These are phyloP conservation scores for Pythium rishiriense DNA, from an alignment of 352 stramenopile species.

Conservation along the genomic window DNA sequence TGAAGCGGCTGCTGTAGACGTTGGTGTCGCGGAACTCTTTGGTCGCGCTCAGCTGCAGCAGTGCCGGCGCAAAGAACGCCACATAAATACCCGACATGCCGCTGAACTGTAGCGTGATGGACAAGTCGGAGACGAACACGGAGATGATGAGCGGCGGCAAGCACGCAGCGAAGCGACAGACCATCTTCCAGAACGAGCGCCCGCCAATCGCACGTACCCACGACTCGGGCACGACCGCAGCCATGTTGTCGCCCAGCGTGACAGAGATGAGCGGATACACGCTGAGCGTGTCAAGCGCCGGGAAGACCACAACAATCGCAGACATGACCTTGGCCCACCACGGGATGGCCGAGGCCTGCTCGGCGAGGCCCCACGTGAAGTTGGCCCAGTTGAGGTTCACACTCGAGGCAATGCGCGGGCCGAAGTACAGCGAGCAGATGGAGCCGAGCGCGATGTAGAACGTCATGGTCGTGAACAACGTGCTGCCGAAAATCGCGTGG, in stretches of 20 bases:
- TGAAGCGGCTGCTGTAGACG: constrained; percentile 73
- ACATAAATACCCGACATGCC: constrained; percentile 79
- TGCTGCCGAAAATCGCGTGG: constrained; percentile 67
- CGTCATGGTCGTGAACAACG: constrained; percentile 77
- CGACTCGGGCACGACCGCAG: constrained; percentile 47
- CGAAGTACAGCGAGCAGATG: constrained; percentile 85
- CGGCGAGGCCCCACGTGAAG: constrained; percentile 82
- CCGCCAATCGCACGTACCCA: constrained; percentile 39
- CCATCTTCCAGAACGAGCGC: constrained; percentile 59
- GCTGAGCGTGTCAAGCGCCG: constrained; percentile 87
- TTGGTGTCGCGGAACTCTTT: constrained; percentile 49
- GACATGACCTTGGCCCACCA: constrained; percentile 66
- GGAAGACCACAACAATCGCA: constrained; percentile 88
- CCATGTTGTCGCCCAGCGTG: constrained; percentile 91
- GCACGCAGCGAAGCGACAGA: constrained; percentile 77
- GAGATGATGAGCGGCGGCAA: constrained; percentile 79
- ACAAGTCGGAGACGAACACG: constrained; percentile 82
- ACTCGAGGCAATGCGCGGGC: constrained; percentile 67
- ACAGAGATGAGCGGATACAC: constrained; percentile 92
- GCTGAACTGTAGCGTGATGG: constrained; percentile 86
- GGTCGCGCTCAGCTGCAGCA: constrained; percentile 61
- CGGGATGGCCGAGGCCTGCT: constrained; percentile 43
- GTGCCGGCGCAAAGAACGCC: constrained; percentile 74
- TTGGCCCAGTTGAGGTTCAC: constrained; percentile 92
- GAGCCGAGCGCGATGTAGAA: constrained; percentile 87